Base-by-base conservation (phyloP, 768 basidiomycete genomes). In the Lentinula aciculospora region DNA sequence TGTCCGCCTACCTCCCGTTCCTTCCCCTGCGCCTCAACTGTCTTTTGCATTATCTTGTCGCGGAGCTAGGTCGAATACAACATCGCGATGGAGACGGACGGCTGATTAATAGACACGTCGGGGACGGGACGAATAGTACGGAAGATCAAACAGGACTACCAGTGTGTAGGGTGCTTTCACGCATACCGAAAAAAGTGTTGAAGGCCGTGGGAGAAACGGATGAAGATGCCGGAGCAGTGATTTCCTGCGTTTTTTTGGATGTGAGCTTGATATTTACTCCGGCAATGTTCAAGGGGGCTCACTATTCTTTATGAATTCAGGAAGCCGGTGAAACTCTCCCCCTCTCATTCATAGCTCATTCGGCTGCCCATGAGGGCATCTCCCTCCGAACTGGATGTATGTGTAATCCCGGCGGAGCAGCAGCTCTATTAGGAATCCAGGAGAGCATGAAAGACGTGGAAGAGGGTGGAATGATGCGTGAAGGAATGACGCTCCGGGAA, bases 401-500 rank as follows among this genome's bases (percentile, higher is more conserved):
- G 82, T 94, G 92, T 66, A 94, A 93, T 62, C 89, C 91, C 15
- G 92, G 92, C 9, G 91, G 84, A 17, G 88, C 89, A 0, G 83
- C 88, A 1, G 81, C 86, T 4, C 71, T 93, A 15, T 76, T 92
- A 4, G 85, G 84, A 0, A 79, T 91, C 29, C 72, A 83, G 58
- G 74, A 79, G 19, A 77, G 84, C 58, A 92, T 91, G 89, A 72
- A 75, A 4, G 51, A 53, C 36, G 51, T 53, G 7, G 51, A 53
- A 36, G 51, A 53, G 25, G 51, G 51, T 5, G 51, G 51, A 7
- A 71, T 67, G 13, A 76, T 91, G 0, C 82, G 77, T 60, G 72
- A 76, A 1, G 86, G 86, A 4, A 77, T 83, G 39, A 85, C 82
- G 4, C 74, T 87, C 49, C 71, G 74, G 25, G 84, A 84, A 32